Evolutionary conservation across 371 early-diverging fungal genomes (phyloP), one percentile per base, ranked within the genome.

Genomic region (Zopfochytrium polystomum): DNA sequence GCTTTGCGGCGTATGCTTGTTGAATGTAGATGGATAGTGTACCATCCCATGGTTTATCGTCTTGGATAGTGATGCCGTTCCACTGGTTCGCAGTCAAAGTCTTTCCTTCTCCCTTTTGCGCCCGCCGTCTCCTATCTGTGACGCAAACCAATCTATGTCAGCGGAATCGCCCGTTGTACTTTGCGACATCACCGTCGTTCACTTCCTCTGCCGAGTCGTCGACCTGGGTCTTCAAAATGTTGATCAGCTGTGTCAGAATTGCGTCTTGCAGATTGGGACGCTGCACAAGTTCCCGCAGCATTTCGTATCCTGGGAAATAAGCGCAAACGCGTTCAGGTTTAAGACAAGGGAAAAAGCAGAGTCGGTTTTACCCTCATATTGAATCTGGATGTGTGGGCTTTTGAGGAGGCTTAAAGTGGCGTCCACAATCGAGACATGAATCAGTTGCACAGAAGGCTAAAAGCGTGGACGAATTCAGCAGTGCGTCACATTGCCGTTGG

Each of bases 1-100:
- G 62, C 51, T 78, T 77, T 0, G 83, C 72, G 1, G 77, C 78
- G 48, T 79, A 79, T 6, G 80, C 70, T 58, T 80, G 83, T 54
- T 82, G 83, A 25, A 78, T 66, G 56, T 72, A 82, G 1, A 66
- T 59, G 2, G 77, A 63, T 25, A 71, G 34, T 27, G 71, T 52
- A 13, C 52, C 47, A 33, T 79, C 79, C 31, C 66, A 62, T 35
- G 70, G 60, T 30, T 57, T 62, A 35, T 77, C 74, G 15, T 70
- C 68, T 13, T 60, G 27, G 30, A 63, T 62, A 15, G 63, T 25
- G n/a, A 58, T 18, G 2, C 67, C 66, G 23, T 61, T 67, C 73
- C 74, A 73, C 29, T 73, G 72, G 20, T 50, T 58, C 0, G 35
- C 56, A 7, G 65, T 70, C 1, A 70, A 29, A 15, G 67, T 59